A percentile compares a stretch with the other conserved stretches of the same genome.
Evolutionary conservation across 768 basidiomycete genomes (phyloP).

Genomic region (Lactarius indigo): DNA sequence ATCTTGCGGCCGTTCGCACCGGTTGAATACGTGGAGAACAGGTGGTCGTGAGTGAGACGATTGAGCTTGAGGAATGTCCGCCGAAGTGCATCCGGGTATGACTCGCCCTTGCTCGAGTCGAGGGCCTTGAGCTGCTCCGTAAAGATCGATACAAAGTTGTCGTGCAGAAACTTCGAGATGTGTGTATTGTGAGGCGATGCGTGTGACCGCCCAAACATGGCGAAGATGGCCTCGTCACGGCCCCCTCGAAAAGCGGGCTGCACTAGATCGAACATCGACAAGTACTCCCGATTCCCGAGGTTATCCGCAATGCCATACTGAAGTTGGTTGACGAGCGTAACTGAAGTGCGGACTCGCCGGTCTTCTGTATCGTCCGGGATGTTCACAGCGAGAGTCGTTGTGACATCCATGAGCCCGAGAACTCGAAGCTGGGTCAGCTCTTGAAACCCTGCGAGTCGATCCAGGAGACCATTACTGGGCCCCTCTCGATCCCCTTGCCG

Average conservation of each 20-base stretch:
- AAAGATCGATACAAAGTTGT: constrained; percentile 70
- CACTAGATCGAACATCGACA: constrained; percentile 91
- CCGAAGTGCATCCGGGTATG: constrained; percentile 72
- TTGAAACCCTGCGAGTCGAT: constrained; percentile 73
- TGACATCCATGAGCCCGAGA: constrained; percentile 97
- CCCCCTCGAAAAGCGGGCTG: constrained; percentile 76
- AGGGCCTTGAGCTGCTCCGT: constrained; percentile 49
- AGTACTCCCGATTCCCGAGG: constrained; percentile 70
- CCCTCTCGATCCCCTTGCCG: constrained; percentile 34
- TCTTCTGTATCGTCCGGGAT: constrained; percentile 85
- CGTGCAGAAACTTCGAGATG: constrained; percentile 80
- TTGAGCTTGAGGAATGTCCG: constrained; percentile 87
- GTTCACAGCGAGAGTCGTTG: constrained; percentile 52
- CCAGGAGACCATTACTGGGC: constrained; percentile 24
- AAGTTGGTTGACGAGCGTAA: constrained; percentile 86
- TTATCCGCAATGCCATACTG: constrained; percentile 96
- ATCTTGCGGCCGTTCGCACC: constrained; percentile 52
- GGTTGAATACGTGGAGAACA: constrained; percentile 43
- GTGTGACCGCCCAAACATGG: constrained; percentile 86
- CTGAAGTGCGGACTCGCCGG: constrained; percentile 87
- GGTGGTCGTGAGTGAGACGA: constrained; percentile 67
- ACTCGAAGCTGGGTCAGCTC: constrained; percentile 81
- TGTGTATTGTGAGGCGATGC: constrained; percentile 58
- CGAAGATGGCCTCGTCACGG: constrained; percentile 85
- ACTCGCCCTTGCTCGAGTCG: constrained; percentile 44